These are phyloP conservation scores for Whalleya microplaca DNA, from an alignment of 2,329 filamentous ascomycete genomes.

Conservation along the genomic window DNA sequence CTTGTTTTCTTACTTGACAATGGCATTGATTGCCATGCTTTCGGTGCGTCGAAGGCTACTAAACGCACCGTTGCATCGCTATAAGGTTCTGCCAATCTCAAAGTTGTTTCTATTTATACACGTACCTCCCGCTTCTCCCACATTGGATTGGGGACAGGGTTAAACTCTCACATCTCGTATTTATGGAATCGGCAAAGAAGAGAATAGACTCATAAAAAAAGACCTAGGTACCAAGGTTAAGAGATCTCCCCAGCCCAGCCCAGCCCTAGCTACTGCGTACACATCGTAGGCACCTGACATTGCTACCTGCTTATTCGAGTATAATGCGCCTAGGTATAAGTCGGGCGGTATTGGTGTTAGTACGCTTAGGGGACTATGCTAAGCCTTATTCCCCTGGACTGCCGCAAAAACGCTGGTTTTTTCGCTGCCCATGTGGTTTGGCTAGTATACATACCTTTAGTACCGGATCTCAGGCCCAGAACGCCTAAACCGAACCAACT, in stretches of 20 bases:
- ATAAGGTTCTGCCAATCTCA: conserved; percentile 9
- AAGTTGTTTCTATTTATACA: conserved; percentile 11
- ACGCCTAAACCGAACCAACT: too few species aligned
- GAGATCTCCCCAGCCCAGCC: background rate
- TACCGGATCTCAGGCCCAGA: too few species aligned
- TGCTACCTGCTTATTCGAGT: background rate
- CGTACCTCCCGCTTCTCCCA: conserved; percentile 16
- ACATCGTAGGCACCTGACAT: background rate
- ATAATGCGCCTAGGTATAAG: background rate
- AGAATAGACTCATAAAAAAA: conserved; percentile 10
- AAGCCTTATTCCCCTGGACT: conserved; percentile 6
- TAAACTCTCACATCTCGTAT: conserved; percentile 22
- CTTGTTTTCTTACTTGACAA: too few species aligned
- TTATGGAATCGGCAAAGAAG: conserved; percentile 7
- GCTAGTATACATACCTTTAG: background rate
- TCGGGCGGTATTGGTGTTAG: background rate
- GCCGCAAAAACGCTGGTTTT: too few species aligned
- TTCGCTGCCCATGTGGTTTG: too few species aligned
- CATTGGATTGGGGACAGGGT: conserved; percentile 9
- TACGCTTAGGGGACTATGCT: conserved; percentile 16
- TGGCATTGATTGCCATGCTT: too few species aligned
- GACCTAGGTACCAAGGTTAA: too few species aligned
- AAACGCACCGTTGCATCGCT: background rate
- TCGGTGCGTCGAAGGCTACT: background rate
- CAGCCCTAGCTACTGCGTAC: background rate